Evolutionary conservation across 257 asterid genomes (phyloP), one percentile per base, ranked within the genome.

Genomic region (Paraleonurus japonicus): DNA sequence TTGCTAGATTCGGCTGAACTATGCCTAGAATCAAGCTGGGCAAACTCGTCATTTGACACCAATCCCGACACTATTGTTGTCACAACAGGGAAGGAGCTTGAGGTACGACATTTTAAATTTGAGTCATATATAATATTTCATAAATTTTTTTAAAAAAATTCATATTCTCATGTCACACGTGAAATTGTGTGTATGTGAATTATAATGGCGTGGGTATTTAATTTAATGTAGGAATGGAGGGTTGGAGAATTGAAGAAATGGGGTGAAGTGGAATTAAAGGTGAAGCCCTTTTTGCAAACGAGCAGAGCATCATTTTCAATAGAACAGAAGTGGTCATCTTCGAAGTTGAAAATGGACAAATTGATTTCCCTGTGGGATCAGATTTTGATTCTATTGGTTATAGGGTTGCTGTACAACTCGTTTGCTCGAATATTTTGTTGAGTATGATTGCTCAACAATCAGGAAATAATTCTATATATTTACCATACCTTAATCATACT

Each of bases 311-410:
- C 85, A 4, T 80, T 80, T 71, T 85, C 88, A 1, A 72, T 87
- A 6, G 78, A 85, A 70, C 76, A 74, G 43, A 85, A 78, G 50
- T 85, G 81, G 83, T 76, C 85, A 3, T 23, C 62, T 58, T 28
- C 81, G 4, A 65, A 80, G 35, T 4, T 19, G 45, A 67, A 15
- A 58, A 30, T 43, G 6, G 51, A 57, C 55, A 75, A 67, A 61
- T 50, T n/a, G 4, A 75, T 84, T 47, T 64, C 87, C 24, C 37
- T 88, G 54, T 65, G 41, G 47, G 82, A 84, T 77, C 92, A 88
- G 79, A 70, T 82, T 17, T 30, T 79, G 23, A 23, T 84, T 64
- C 62, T 86, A 8, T 51, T 83, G 2, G 1, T 81, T 41, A 4
- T 69, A 17, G 45, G 33, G 3, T 54, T 84, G 27, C 8, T 86